Percentiles rank a stretch among this genome's conserved stretches.
phyloP scores from a whole-genome alignment of 2,329 filamentous ascomycete genomes.

The Rutstroemia sp. region DNA sequence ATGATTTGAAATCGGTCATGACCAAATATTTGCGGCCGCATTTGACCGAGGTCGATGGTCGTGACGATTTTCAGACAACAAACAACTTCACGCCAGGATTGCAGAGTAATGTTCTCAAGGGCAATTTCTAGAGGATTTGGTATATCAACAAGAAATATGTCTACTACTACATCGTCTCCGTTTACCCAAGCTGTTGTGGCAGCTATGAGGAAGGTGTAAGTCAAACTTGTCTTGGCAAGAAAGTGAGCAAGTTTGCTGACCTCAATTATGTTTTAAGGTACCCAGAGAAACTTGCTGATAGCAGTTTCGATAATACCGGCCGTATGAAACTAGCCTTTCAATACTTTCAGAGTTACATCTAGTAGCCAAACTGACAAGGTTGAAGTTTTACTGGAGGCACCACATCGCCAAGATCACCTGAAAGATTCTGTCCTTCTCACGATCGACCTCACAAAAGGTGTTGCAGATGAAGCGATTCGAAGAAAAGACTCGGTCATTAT shows the following conservation, averaged over 20 bases:
- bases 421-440: slow-evolving; percentile 70
- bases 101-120: slow-evolving; percentile 17
- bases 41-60: background rate
- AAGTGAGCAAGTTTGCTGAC: background rate
- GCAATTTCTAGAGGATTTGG: slow-evolving; percentile 12
- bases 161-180: slow-evolving; percentile 19
- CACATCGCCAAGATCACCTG: slow-evolving; percentile 49
- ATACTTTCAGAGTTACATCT: background rate
- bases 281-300: slow-evolving; percentile 81
- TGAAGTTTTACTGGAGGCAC: slow-evolving; percentile 61
- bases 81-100: background rate
- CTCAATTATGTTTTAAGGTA: slow-evolving; percentile 49
- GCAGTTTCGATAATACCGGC: slow-evolving; percentile 94
- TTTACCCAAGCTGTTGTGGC: slow-evolving; percentile 64
- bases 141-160: slow-evolving; percentile 17
- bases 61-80: background rate
- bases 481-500: slow-evolving; percentile 72
- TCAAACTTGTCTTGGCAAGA: slow-evolving; percentile 15
- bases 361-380: slow-evolving; percentile 6
- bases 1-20: slow-evolving; percentile 5
- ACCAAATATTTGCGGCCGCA: slow-evolving; percentile 9
- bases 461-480: slow-evolving; percentile 82
- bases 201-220: slow-evolving; percentile 74
- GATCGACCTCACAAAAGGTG: slow-evolving; percentile 82
- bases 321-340: slow-evolving; percentile 31